Evolutionary conservation across 164 flowering plant species (phyloP).

Genomic region (Piper betle): DNA sequence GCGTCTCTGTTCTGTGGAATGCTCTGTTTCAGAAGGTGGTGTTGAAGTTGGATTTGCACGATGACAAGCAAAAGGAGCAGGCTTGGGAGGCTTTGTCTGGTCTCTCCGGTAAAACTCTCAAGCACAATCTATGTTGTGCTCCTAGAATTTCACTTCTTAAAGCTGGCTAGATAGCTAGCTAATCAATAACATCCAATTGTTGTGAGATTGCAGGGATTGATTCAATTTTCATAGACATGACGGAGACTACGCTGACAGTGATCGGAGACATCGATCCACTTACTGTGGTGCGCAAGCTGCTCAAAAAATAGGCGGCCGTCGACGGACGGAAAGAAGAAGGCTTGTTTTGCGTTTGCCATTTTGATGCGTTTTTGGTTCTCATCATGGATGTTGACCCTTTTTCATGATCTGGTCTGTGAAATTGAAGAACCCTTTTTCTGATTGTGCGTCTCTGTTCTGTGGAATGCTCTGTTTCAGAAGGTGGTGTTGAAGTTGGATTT

Average conservation of each 20-base stretch:
- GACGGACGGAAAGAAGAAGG: conserved; percentile 35
- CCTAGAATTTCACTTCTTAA: no score
- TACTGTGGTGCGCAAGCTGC: conserved; percentile 32
- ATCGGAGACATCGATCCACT: conserved; percentile 71
- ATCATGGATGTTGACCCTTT: no score
- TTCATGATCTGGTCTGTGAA: no score
- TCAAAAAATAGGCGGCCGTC: conserved; percentile 31
- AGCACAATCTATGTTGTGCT: not conserved
- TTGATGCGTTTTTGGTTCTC: no score
- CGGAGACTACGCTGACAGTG: conserved; percentile 54
- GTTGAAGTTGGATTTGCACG: conserved; percentile 47
- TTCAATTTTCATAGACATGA: conserved; percentile 68
- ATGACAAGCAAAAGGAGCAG: conserved; percentile 53
- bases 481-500: conserved; percentile 49
- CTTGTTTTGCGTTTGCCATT: no score
- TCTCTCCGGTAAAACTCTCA: conserved; percentile 29
- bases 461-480: conserved; percentile 26
- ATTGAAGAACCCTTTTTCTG: no score
- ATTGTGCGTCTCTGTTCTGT: not conserved
- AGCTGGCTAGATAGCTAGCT: not conserved
- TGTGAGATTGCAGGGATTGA: conserved; percentile 44
- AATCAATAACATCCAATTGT: no score
- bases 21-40: conserved; percentile 39
- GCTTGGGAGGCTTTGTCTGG: conserved; percentile 54
- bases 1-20: not conserved